Conservation (phyloP, 106 monocot species). For the Agapanthus africanus region DNA sequence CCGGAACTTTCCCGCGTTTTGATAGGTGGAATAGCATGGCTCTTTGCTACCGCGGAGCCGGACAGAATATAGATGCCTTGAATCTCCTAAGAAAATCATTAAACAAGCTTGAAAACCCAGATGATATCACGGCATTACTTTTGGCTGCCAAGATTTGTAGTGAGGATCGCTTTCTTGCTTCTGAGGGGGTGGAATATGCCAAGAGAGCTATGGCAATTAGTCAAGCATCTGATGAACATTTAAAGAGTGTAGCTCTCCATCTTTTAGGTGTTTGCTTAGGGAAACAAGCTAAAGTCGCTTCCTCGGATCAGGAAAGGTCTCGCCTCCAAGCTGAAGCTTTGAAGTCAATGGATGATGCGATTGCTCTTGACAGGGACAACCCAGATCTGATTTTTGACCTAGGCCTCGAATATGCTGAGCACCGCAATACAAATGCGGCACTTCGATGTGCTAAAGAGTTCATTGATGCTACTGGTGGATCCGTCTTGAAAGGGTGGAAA, state of each 20-base stretch:
- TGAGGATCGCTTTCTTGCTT: conserved; percentile 40
- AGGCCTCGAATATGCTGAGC: conserved; percentile 66
- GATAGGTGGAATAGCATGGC: conserved; percentile 82
- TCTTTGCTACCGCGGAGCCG: conserved; percentile 58
- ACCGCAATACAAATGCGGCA: conserved; percentile 67
- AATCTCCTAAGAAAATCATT: conserved; percentile 70
- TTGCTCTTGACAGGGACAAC: conserved; percentile 37
- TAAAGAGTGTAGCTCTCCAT: conserved; percentile 58
- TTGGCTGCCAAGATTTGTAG: conserved; percentile 87
- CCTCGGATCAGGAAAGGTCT: conserved; percentile 77
- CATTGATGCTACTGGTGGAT: conserved; percentile 82
- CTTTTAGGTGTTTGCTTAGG: conserved; percentile 63
- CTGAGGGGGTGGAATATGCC: conserved; percentile 79
- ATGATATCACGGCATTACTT: conserved; percentile 56
- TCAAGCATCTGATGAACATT: conserved; percentile 38
- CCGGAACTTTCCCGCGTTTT: conserved; percentile 66
- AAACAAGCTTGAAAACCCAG: conserved; percentile 61
- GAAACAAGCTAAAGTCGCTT: conserved; percentile 63
- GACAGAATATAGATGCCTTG: conserved; percentile 53
- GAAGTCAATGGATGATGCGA: conserved; percentile 60
- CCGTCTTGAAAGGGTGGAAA: conserved; percentile 72
- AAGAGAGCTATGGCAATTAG: conserved; percentile 42
- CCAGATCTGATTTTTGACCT: conserved; percentile 69
- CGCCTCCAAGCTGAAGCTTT: conserved; percentile 57
- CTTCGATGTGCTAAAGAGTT: conserved; percentile 75